Evolutionary conservation across 306 rosid species (phyloP).

Genomic region (Citrullus amarus): DNA sequence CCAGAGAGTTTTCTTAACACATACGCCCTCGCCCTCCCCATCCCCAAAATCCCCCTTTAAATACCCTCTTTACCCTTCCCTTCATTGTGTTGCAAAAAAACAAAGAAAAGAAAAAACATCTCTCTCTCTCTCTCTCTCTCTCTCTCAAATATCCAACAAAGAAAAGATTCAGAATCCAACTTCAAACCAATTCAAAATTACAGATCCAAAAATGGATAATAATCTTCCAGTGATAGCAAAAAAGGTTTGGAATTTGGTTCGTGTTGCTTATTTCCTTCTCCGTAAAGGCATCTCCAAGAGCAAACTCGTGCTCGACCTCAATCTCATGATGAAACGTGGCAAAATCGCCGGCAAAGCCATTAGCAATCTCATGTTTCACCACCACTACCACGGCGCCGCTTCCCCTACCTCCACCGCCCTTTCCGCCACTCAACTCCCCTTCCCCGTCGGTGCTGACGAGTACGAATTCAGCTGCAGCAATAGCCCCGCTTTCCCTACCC

Average conservation of each 20-base stretch:
- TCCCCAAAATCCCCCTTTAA: not conserved
- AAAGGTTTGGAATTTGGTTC: not conserved
- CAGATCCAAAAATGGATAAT: constrained; percentile 17
- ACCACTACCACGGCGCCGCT: constrained; percentile 17
- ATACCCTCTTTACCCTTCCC: constrained; percentile 2
- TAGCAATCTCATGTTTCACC: constrained; percentile 49
- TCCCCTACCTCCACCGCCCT: not conserved
- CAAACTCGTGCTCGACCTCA: constrained; percentile 46
- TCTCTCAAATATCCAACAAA: not conserved
- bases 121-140: constrained; percentile 8
- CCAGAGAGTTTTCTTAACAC: not conserved
- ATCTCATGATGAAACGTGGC: constrained; percentile 66
- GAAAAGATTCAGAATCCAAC: not conserved
- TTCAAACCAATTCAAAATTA: not conserved
- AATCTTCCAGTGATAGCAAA: constrained; percentile 17
- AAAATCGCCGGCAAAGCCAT: constrained; percentile 80
- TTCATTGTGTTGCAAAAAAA: constrained; percentile 1
- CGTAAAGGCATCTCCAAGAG: constrained; percentile 60
- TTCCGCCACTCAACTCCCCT: not conserved
- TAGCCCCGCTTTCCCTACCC: constrained; percentile 39
- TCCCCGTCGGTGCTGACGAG: constrained; percentile 27
- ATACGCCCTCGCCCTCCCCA: not conserved
- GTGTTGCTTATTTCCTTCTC: constrained; percentile 7
- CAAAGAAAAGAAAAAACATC: not conserved
- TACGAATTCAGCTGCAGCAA: constrained; percentile 93